Evolutionary conservation across 2,329 filamentous ascomycete species (phyloP).

Genomic region (Ophiocordyceps camponoti-saundersi): DNA sequence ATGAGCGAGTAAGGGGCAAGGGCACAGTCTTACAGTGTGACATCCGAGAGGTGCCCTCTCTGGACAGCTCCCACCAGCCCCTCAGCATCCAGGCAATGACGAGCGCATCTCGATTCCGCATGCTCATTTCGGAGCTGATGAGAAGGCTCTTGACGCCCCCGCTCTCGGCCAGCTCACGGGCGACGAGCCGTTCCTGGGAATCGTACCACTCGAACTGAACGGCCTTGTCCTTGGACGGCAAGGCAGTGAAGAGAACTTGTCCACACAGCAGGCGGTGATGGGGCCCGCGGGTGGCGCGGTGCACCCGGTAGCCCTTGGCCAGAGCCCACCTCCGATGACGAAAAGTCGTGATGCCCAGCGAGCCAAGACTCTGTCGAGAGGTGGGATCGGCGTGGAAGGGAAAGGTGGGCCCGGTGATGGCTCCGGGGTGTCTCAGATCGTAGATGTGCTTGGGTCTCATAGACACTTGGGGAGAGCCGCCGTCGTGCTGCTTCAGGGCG

Average conservation of each 20-base stretch:
- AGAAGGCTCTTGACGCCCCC: conserved; percentile 12
- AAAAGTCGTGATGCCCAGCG: conserved; percentile 13
- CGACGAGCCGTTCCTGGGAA: conserved; percentile 10
- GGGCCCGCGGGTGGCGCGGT: conserved; percentile 10
- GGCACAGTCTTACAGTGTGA: conserved; percentile 6
- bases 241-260: conserved; percentile 12
- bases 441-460: conserved; percentile 15
- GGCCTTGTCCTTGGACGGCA: conserved; percentile 7
- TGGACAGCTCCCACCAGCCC: conserved; percentile 15
- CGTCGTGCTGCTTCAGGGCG: conserved; percentile 7
- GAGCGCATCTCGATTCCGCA: conserved; percentile 14
- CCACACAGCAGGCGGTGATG: conserved; percentile 8
- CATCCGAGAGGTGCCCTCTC: background rate
- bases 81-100: conserved; percentile 18
- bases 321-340: conserved; percentile 7
- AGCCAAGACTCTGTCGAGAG: conserved; percentile 11
- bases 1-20: background rate
- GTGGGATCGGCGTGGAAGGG: conserved; percentile 15
- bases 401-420: conserved; percentile 12
- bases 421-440: conserved; percentile 15
- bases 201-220: conserved; percentile 18
- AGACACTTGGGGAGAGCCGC: conserved; percentile 9
- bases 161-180: conserved; percentile 13
- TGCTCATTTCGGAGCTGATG: conserved; percentile 13
- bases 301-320: conserved; percentile 11